phyloP scores from a whole-genome alignment of 495 filamentous ascomycete genomes.

The Penicillium maclennaniae region DNA sequence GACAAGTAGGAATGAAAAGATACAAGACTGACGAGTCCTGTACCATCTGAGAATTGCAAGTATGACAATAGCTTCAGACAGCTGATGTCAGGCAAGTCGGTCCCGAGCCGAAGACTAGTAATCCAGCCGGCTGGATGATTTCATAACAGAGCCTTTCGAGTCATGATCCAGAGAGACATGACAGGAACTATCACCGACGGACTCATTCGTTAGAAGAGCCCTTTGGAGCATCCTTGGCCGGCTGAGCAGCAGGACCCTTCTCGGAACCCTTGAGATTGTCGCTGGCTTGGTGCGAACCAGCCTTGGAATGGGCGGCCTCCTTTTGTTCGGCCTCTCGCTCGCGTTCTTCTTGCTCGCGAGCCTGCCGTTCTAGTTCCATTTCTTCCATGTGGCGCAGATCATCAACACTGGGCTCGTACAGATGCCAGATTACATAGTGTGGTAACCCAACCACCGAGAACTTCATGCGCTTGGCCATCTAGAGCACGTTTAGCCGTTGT shows the following conservation, averaged over 20 bases:
- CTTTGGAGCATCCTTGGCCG: slow-evolving; percentile 11
- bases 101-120: neutral
- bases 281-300: slow-evolving; percentile 1
- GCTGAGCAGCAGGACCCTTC: slow-evolving; percentile 14
- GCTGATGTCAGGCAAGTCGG: neutral
- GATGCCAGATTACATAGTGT: slow-evolving; percentile 99
- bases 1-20: slow-evolving; percentile 7
- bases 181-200: neutral
- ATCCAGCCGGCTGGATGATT: neutral
- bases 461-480: slow-evolving; percentile 97
- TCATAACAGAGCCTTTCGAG: neutral
- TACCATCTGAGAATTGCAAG: neutral
- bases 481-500: slow-evolving; percentile 33
- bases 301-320: slow-evolving; percentile 3
- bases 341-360: slow-evolving; percentile 67
- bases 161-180: neutral
- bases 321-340: slow-evolving; percentile 60
- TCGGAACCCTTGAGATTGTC: slow-evolving; percentile 11
- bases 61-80: neutral
- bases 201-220: slow-evolving; percentile 14
- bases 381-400: slow-evolving; percentile 98
- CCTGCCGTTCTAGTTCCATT: slow-evolving; percentile 78
- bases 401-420: slow-evolving; percentile 96
- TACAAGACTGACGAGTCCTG: neutral
- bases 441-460: slow-evolving; percentile 96